Base-by-base conservation (phyloP, 495 filamentous ascomycete species). In the Chlorociboria aeruginascens region DNA sequence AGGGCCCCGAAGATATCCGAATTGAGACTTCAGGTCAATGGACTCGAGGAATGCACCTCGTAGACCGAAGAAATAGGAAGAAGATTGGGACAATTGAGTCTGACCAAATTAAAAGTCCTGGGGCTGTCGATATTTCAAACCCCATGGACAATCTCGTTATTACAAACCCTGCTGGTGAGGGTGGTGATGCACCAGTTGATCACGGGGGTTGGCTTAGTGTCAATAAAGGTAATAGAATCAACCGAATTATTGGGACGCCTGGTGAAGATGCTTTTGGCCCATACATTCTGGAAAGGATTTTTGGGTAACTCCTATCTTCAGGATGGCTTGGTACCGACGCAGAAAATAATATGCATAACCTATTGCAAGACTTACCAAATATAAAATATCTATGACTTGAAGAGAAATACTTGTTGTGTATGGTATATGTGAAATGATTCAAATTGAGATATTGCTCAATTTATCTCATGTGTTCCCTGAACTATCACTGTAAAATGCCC, bases 21-120 rank as follows among this genome's bases (percentile, higher is more conserved):
- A 69, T 98, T 20, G 92, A 98, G 62, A 86, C 85, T 1, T 61
- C 72, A 30, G 92, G 92, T 6, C 90, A 97, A 65, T 98, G 92
- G 92, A 95, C 90, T 44, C 70, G 83, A 37, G 92, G 92, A 2
- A 86, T 88, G 81, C 89, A 86, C 61, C 74, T 97, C 13, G 69
- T 87, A 32, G 93, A 98, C 64, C 67, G 78, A 8, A 71, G 92
- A 11, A 72, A 66, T 39, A 63, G 74, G 39, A 79, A 78, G 53
- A 77, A 70, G 49, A 68, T 77, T 2, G 78, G 74, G n/a, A 62
- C 67, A 36, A 60, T 51, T 17, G 64, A n/a, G 25, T 10, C 42
- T 13, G 30, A 45, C 28, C 58, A 61, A 40, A 45, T 58, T 4
- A 61, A 54, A 37, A 58, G 55, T 36, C 58, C 55, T 34, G 55